phyloP scores from a whole-genome alignment of 1,139 yeast genomes.

The Candida glucosophila region DNA sequence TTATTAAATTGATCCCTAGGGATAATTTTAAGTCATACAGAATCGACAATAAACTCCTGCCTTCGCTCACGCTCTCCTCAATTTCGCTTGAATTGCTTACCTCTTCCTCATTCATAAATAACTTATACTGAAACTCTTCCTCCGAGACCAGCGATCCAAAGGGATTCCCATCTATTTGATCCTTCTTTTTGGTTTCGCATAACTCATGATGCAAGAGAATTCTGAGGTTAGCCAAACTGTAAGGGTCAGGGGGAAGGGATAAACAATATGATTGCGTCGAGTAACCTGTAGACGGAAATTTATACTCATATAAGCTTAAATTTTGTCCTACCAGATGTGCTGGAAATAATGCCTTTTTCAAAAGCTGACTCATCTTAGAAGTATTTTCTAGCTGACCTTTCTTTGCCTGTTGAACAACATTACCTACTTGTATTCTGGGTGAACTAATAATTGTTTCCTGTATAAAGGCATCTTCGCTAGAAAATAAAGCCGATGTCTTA shows the following conservation, averaged over 20 bases:
- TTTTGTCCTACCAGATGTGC: conserved; percentile 16
- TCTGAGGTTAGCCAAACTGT: conserved; percentile 36
- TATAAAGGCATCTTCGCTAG: conserved; percentile 22
- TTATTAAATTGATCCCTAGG: conserved; percentile 39
- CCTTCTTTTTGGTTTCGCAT: conserved; percentile 24
- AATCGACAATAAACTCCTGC: conserved; percentile 18
- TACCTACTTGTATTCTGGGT: conserved; percentile 20
- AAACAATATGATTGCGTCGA: conserved; percentile 34
- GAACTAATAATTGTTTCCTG: conserved; percentile 31
- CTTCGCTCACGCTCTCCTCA: conserved; percentile 12
- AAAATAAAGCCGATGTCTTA: conserved; percentile 18
- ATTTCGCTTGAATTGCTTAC: conserved; percentile 31
- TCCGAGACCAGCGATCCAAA: conserved; percentile 16
- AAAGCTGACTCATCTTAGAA: conserved; percentile 15
- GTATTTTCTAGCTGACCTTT: conserved; percentile 9
- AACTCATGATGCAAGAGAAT: conserved; percentile 36
- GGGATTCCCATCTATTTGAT: conserved; percentile 25
- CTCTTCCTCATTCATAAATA: conserved; percentile 43
- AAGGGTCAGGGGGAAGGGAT: conserved; percentile 34
- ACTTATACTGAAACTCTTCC: conserved; percentile 36
- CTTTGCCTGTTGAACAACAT: conserved; percentile 16
- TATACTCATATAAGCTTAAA: conserved; percentile 35
- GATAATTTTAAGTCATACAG: conserved; percentile 43
- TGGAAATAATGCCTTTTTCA: conserved; percentile 27
- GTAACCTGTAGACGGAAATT: conserved; percentile 36